phyloP scores from a whole-genome alignment of 345 rosid species.

The Brassica nigra region DNA sequence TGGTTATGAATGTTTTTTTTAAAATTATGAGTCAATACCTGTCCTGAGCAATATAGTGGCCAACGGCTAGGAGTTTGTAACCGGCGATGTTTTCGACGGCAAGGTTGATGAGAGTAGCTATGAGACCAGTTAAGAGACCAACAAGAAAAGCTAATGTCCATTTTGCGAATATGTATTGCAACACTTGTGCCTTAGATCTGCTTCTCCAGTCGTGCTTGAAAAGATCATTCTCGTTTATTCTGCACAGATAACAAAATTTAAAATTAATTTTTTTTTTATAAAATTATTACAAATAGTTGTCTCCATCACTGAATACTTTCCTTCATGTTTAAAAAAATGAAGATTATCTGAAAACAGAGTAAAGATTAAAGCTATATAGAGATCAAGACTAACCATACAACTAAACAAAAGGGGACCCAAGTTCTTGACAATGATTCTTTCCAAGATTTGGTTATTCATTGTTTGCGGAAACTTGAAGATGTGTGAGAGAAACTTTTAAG shows the following conservation, averaged over 20 bases:
- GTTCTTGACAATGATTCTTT: not conserved
- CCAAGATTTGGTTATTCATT: conserved; percentile 29
- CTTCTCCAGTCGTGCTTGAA: conserved; percentile 98
- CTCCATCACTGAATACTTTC: conserved; percentile 21
- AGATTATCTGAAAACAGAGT: conserved; percentile 20
- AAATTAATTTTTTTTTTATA: not conserved
- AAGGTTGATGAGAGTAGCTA: conserved; percentile 83
- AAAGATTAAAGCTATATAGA: not conserved
- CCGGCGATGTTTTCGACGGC: conserved; percentile 96
- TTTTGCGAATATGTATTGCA: conserved; percentile 79
- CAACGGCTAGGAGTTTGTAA: conserved; percentile 83
- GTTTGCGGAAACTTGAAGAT: conserved; percentile 26
- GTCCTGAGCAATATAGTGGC: conserved; percentile 53
- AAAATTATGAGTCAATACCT: conserved; percentile 46
- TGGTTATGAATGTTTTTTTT: not conserved
- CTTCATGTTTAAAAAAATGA: not conserved
- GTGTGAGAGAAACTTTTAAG: not conserved
- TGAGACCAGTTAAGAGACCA: conserved; percentile 81
- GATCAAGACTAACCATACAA: conserved; percentile 4
- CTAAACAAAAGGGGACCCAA: conserved; percentile 9
- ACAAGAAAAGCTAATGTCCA: conserved; percentile 85
- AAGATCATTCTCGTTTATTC: conserved; percentile 90
- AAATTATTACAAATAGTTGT: conserved; percentile 10
- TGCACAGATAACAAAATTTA: conserved; percentile 34
- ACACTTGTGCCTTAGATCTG: conserved; percentile 76